Base-by-base conservation (phyloP, 1,284 basidiomycete genomes). In the Hemileia vastatrix region DNA sequence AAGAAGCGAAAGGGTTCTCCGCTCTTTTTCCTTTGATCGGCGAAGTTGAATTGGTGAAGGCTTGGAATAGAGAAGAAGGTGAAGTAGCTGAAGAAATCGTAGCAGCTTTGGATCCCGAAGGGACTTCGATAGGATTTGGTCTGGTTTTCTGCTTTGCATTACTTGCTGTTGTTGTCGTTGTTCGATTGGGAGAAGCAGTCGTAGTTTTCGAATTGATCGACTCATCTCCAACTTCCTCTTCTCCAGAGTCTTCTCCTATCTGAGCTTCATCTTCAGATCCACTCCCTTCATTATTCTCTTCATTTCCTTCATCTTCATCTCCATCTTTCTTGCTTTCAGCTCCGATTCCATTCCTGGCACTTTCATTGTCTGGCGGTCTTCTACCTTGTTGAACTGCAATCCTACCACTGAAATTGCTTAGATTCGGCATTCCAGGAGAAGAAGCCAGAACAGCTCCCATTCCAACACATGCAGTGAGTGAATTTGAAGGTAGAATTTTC, bases 351-450 rank as follows among this genome's bases (percentile, higher is more conserved):
- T 67, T 23, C 40, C 65, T 69, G 31, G 71, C 71, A 19, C 66
- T 67, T 27, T 67, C 64, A 63, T 75, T 73, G 53, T 77, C 76
- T 21, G 72, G 67, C 21, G 76, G 75, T 62, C 66, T 84, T 66
- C 91, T 81, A 2, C 89, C 90, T 76, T 97, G 94, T 67, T 91
- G 88, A 54, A 97, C 80, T 0, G 90, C 89, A 56, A 95, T 86
- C 66, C 86, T 80, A 3, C 91, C 92, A 70, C 86, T 83, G 19
- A 86, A 78, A 6, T 82, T 78, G 0, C 86, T 84, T 27, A 96
- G 78, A 8, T 76, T 72, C 0, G 91, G 92, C 81, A 94, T 82
- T 3, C 81, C 91, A 2, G 87, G 85, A 9, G 80, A 79, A 19
- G 87, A 86, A 3, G 89, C 88, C 33, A 92, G 76, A 31, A 92